These are phyloP conservation scores for Penicilliopsis zonata DNA, from an alignment of 495 filamentous ascomycete species.

Conservation along the genomic window DNA sequence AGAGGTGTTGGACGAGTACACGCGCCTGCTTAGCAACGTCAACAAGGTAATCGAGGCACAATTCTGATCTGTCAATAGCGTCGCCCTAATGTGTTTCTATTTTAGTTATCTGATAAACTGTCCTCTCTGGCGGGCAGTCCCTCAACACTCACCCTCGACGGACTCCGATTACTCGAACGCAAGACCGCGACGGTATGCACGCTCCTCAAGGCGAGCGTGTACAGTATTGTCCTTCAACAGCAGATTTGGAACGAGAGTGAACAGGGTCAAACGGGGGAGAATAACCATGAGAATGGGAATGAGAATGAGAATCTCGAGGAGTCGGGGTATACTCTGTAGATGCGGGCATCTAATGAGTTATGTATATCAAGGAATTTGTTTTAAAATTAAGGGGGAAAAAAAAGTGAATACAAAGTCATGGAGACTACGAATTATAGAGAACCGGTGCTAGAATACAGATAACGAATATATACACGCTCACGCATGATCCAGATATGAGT, in stretches of 20 bases:
- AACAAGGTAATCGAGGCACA: conserved; percentile 54
- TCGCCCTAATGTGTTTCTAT: neutral
- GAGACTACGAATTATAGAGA: too few species aligned
- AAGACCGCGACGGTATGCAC: conserved; percentile 94
- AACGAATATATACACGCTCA: too few species aligned
- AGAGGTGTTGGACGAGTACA: conserved; percentile 89
- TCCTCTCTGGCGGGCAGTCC: conserved; percentile 20
- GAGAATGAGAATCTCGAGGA: conserved; percentile 21
- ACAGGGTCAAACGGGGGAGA: conserved; percentile 22
- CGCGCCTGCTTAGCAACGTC: conserved; percentile 76
- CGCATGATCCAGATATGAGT: too few species aligned
- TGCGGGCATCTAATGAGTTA: too few species aligned
- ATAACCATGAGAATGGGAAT: conserved; percentile 18
- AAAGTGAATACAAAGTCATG: too few species aligned
- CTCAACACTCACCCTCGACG: conserved; percentile 42
- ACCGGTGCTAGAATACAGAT: too few species aligned
- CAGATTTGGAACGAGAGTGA: conserved; percentile 63
- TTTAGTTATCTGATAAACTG: conserved; percentile 28
- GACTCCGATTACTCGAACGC: conserved; percentile 76
- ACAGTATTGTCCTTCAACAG: conserved; percentile 95
- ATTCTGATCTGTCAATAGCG: neutral
- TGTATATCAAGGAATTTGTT: too few species aligned
- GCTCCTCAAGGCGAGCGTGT: conserved; percentile 91
- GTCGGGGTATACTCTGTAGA: conserved; percentile 17
- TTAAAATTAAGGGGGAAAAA: too few species aligned